A percentile compares a stretch with the other conserved stretches of the same genome.
phyloP scores from a whole-genome alignment of 2,329 filamentous ascomycete genomes.

The Colletotrichum noveboracense region DNA sequence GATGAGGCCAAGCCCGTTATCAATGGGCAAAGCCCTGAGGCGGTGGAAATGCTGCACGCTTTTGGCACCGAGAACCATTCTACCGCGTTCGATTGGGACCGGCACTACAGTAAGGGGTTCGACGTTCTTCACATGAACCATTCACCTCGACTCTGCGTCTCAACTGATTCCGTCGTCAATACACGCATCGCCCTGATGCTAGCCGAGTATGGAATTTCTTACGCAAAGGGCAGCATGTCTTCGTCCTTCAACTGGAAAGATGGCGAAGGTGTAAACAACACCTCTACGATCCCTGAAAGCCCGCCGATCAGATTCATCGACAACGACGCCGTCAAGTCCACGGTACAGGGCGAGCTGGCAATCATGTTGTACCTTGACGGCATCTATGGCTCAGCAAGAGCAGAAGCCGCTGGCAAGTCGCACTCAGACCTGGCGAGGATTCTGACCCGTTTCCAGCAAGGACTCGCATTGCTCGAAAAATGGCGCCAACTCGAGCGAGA shows the following conservation, averaged over 20 bases:
- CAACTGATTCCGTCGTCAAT: constrained; percentile 52
- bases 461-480: constrained; percentile 38
- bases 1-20: constrained; percentile 66
- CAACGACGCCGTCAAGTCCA: constrained; percentile 53
- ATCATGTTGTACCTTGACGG: constrained; percentile 68
- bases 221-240: constrained; percentile 49
- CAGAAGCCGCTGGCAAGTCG: constrained; percentile 26
- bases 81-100: constrained; percentile 75
- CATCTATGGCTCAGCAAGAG: constrained; percentile 43
- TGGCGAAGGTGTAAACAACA: not conserved
- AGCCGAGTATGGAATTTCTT: constrained; percentile 50
- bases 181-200: constrained; percentile 56
- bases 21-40: constrained; percentile 71
- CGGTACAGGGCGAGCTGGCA: constrained; percentile 53
- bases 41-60: constrained; percentile 72
- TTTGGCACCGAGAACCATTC: constrained; percentile 88
- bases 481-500: constrained; percentile 32
- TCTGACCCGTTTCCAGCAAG: constrained; percentile 48
- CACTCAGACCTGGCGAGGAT: constrained; percentile 37
- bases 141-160: constrained; percentile 56
- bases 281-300: constrained; percentile 24
- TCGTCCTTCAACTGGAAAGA: constrained; percentile 31
- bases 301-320: constrained; percentile 57
- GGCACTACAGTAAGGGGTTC: constrained; percentile 79
- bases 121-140: constrained; percentile 76